Base-by-base conservation (phyloP, 2,329 filamentous ascomycete genomes). In the Claviceps pazoutovae region DNA sequence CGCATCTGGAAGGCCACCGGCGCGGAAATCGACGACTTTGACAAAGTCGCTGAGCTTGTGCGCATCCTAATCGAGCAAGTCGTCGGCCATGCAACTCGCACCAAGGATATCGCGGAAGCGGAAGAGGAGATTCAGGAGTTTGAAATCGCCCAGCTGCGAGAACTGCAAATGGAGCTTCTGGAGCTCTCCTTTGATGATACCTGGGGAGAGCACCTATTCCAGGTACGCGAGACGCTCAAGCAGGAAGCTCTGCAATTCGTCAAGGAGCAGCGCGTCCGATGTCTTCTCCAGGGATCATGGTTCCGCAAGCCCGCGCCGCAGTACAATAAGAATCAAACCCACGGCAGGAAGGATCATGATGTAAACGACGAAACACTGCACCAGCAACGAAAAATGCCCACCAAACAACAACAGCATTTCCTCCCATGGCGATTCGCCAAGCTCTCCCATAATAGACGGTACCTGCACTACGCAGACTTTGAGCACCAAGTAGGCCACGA, bases 181-280 rank as follows among this genome's bases (percentile, higher is more conserved):
- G 88, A 95, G 64, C 73, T 93, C 57, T 87, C 88, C 0, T 97
- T 97, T 62, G 91, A 97, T 65, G 88, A 94, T 64, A 86, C 86
- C 48, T 98, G 93, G 93, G 90, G 90, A 13, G 80, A 86, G 56
- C 89, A 97, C 67, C 74, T 98, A 30, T 80, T 80, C 56, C 88
- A 93, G 68, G 87, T 95, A n/a, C 84, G 89, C 37, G 88, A 96
- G 51, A 88, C 95, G 65, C 75, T 97, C 45, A 86, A 88, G 59
- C 83, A 91, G 60, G 93, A 98, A 67, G 89, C 91, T 11, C 71
- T 96, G 51, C 88, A 95, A 61, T 98, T 98, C 62, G 87, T 97
- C 68, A 96, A 95, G 68, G 93, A 98, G 69, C 93, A 98, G 67
- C 82, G 93, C 39, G 86, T 97, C 55, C 79, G 93, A 51, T 96